These are phyloP conservation scores for Scutellaria minor DNA, from an alignment of 257 asterid genomes.

Conservation along the genomic window DNA sequence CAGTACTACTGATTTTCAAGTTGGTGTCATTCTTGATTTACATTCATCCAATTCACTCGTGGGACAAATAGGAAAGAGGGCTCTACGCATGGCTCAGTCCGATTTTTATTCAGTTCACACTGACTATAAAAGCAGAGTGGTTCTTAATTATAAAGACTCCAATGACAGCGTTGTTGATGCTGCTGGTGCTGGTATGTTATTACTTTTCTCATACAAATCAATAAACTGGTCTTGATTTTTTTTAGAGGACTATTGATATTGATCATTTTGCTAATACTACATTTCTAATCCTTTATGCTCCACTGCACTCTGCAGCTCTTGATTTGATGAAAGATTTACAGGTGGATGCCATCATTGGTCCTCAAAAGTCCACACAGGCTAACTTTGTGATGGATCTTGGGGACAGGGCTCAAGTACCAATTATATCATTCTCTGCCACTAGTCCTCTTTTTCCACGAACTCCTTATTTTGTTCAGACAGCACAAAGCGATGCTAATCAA, in stretches of 20 bases:
- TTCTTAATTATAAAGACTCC: conserved; percentile 42
- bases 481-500: conserved; percentile 43
- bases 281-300: no score
- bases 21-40: conserved; percentile 33
- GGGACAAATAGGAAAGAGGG: conserved; percentile 43
- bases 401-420: conserved; percentile 38
- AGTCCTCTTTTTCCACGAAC: conserved; percentile 39
- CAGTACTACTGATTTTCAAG: conserved; percentile 10
- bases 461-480: conserved; percentile 39
- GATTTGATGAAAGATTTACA: conserved; percentile 39
- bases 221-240: no score
- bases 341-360: conserved; percentile 48
- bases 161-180: conserved; percentile 41
- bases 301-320: conserved; percentile 43
- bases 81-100: conserved; percentile 42
- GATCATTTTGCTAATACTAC: no score
- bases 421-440: conserved; percentile 44
- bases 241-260: no score
- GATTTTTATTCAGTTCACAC: conserved; percentile 40
- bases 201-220: not conserved
- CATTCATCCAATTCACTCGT: conserved; percentile 31
- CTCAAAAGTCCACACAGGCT: conserved; percentile 39
- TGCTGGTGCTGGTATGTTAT: conserved; percentile 47
- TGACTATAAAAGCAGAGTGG: conserved; percentile 36
- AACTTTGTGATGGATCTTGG: conserved; percentile 41